Base-by-base conservation (phyloP, 2,329 filamentous ascomycete genomes). In the Cercospora zeina region DNA sequence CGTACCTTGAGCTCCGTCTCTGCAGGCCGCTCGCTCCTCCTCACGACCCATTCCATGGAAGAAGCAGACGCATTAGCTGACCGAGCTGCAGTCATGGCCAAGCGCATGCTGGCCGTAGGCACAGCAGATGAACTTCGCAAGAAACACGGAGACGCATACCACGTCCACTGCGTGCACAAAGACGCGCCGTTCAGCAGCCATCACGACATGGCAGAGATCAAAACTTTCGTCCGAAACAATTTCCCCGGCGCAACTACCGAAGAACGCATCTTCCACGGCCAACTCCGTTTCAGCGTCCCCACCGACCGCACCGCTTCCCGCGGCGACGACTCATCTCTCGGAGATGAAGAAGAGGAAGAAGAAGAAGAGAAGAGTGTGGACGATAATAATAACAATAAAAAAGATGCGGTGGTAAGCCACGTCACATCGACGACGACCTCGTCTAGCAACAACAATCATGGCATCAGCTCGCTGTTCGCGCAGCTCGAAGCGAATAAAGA, bases 21-120 rank as follows among this genome's bases (percentile, higher is more conserved):
- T 0, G 84, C 86, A 0, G 91, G 91, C 0, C 85, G 93, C n/a
- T 90, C 88, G 0, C 85, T 97, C 14, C 81, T 97, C 1, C 83
- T 97, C 16, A 97, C 93, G 0, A 97, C 93, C 0, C 93, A 97
- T 75, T 90, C 86, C 54, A 96, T 97, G 92, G 93, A 97, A 74
- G 93, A 97, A 77, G 93, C 93, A 0, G 91, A 96, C 71, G 92
- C 92, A 0, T 81, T 97, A 2, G 93, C 93, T 0, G 87, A 86
- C 31, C 84, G 91, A 1, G 91, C 89, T 0, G 93, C 91, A 11
- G 96, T 97, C 68, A 86, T 97, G 77, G 90, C 92, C 8, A 84
- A 85, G 68, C 83, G 87, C 33, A 96, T 97, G 91, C 81, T 97
- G 21, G 93, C 92, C 0, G 81, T 95, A 8, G 93, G 93, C 3